Conservation (phyloP, 352 stramenopile species). For the Globisporangium orthogonon region DNA sequence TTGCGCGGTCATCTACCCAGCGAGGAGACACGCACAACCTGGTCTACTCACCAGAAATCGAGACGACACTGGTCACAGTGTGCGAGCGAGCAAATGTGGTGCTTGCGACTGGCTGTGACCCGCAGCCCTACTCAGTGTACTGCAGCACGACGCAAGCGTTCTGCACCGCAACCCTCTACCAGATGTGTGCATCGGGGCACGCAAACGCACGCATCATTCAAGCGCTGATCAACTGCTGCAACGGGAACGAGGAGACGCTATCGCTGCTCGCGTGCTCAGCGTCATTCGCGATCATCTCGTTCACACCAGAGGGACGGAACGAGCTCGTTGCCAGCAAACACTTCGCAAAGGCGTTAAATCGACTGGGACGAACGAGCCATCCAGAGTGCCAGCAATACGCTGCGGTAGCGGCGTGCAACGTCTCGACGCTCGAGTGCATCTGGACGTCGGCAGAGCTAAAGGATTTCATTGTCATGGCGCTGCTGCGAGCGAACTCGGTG, state of each 20-base stretch:
- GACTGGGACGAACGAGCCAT: slow-evolving; percentile 57
- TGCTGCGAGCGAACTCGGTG: slow-evolving; percentile 68
- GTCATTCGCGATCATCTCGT: slow-evolving; percentile 77
- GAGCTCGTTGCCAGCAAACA: slow-evolving; percentile 38
- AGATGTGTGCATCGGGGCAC: slow-evolving; percentile 55
- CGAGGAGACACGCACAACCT: slow-evolving; percentile 42
- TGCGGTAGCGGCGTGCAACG: slow-evolving; percentile 73
- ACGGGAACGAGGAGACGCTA: slow-evolving; percentile 59
- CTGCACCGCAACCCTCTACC: slow-evolving; percentile 68
- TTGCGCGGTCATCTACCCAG: slow-evolving; percentile 47
- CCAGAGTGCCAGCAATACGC: slow-evolving; percentile 78
- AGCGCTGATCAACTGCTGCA: slow-evolving; percentile 63
- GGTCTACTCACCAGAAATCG: slow-evolving; percentile 33
- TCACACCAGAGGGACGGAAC: slow-evolving; percentile 49
- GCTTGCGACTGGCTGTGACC: slow-evolving; percentile 1
- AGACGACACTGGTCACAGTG: slow-evolving; percentile 40
- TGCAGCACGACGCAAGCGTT: slow-evolving; percentile 45
- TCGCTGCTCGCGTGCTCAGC: slow-evolving; percentile 65
- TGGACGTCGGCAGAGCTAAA: slow-evolving; percentile 73
- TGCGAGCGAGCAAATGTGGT: slow-evolving; percentile 25
- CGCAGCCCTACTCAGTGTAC: slow-evolving; percentile 2
- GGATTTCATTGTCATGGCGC: slow-evolving; percentile 75
- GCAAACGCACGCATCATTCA: slow-evolving; percentile 45
- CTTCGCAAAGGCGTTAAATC: slow-evolving; percentile 63
- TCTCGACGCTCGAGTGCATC: slow-evolving; percentile 57